Base-by-base conservation (phyloP, 2,329 filamentous ascomycete genomes). In the Mycosphaerella sp. region DNA sequence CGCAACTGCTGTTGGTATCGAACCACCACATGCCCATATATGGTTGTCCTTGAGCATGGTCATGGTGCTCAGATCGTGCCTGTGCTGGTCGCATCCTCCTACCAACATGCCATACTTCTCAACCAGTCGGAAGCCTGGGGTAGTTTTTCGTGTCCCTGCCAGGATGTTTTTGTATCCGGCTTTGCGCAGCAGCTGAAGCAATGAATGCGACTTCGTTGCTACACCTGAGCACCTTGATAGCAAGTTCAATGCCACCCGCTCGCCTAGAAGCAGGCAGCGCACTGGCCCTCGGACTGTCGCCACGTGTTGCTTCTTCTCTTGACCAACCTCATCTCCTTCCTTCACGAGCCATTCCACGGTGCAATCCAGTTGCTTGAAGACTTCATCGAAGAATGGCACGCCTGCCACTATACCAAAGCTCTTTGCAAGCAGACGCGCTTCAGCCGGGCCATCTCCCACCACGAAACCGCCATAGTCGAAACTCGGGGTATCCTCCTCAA, bases 21-120 rank as follows among this genome's bases (percentile, higher is more conserved):
- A 87, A 21, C 77, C 76, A 39, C 85, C 85, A 48, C 86, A 85
- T 56, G 88, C 89, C 86, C 91, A 96, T 51, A 98, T 85, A 71
- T 98, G 93, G 71, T 98, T 98, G 72, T 98, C 93, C 75, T 98
- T 98, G 59, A 98, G 78, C 93, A 98, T 98, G 50, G 90, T 90
- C 93, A 98, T 97, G 58, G 85, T 81, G 68, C 69, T 73, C 2
- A 98, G 76, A 68, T 98, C 93, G 72, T 95, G 88, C 28, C 93
- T 78, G 70, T 98, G 93, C 2, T 85, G 81, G 71, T 98, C 93
- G 13, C 89, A 90, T 9, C 93, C 93, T 50, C 91, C 93, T 13
- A 95, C 85, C 17, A 96, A 75, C 85, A 98, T 96, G 61, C 89
- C 93, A 70, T 98, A 98, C 73, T 98, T 98, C 72, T 98, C 93